phyloP scores from a whole-genome alignment of 2,329 filamentous ascomycete species.

The Fusarium sp. region DNA sequence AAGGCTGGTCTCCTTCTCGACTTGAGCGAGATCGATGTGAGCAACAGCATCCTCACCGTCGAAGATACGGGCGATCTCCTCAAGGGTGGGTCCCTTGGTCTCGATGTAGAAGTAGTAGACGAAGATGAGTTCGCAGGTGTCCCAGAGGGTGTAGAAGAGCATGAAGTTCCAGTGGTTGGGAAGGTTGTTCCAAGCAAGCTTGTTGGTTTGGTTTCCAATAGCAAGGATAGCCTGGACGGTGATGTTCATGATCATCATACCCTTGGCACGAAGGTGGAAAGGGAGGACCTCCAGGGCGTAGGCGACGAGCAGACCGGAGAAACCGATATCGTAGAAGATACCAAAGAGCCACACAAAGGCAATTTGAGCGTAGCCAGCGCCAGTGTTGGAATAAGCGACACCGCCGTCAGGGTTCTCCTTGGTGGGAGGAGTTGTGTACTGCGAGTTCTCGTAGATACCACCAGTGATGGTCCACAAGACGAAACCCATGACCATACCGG shows the following conservation, averaged over 20 bases:
- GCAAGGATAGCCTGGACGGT: slow-evolving; percentile 72
- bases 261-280: slow-evolving; percentile 69
- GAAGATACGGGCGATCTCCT: slow-evolving; percentile 73
- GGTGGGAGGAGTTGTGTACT: slow-evolving; percentile 30
- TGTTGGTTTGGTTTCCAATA: slow-evolving; percentile 74
- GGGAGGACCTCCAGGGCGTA: slow-evolving; percentile 72
- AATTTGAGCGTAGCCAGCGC: slow-evolving; percentile 67
- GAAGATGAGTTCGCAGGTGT: slow-evolving; percentile 70
- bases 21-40: slow-evolving; percentile 66
- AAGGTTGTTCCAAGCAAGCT: slow-evolving; percentile 71
- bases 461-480: slow-evolving; percentile 66
- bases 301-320: slow-evolving; percentile 68
- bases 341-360: slow-evolving; percentile 71
- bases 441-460: slow-evolving; percentile 64
- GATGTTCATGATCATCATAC: slow-evolving; percentile 75
- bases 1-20: slow-evolving; percentile 64
- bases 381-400: slow-evolving; percentile 55
- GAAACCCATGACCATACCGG: slow-evolving; percentile 63
- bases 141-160: slow-evolving; percentile 75
- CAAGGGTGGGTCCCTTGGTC: slow-evolving; percentile 77
- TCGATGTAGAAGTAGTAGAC: slow-evolving; percentile 78
- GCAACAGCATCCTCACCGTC: slow-evolving; percentile 73
- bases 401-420: slow-evolving; percentile 39
- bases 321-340: slow-evolving; percentile 71
- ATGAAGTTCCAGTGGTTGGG: slow-evolving; percentile 74